Evolutionary conservation across 768 basidiomycete genomes (phyloP).

Genomic region (Lactarius hatsudake): DNA sequence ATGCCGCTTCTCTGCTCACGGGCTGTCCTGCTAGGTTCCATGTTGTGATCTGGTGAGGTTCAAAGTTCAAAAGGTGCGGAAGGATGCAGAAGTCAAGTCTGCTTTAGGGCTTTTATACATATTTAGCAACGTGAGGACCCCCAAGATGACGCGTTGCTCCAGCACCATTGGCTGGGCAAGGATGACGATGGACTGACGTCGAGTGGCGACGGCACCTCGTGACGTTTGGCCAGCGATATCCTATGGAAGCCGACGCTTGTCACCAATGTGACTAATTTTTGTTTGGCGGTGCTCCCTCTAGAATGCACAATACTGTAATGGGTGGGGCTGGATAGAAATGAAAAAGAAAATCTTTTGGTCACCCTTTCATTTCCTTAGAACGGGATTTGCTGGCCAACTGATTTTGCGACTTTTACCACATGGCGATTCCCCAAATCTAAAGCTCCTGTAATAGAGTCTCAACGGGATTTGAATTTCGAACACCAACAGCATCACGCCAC

Average conservation of each 20-base stretch:
- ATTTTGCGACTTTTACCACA: too few relatives aligned
- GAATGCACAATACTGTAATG: too few relatives aligned
- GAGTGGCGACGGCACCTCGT: background rate
- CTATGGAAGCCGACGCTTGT: background rate
- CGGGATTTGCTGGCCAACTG: too few relatives aligned
- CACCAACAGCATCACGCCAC: too few relatives aligned
- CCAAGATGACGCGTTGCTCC: background rate
- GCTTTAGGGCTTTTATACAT: constrained; percentile 5
- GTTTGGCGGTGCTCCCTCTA: background rate
- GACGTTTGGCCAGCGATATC: too few relatives aligned
- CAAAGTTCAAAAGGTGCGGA: background rate
- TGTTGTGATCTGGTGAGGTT: background rate
- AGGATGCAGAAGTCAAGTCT: background rate
- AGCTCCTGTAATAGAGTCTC: too few relatives aligned
- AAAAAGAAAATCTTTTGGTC: too few relatives aligned
- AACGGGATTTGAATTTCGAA: too few relatives aligned
- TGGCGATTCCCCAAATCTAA: too few relatives aligned
- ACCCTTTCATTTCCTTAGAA: too few relatives aligned
- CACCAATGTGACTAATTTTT: background rate
- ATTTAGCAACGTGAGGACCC: background rate
- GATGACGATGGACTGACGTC: constrained; percentile 15
- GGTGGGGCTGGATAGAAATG: too few relatives aligned
- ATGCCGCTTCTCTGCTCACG: constrained; percentile 6
- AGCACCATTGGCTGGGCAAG: background rate
- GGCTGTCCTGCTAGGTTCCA: background rate